These are phyloP conservation scores for Mallotus japonicus DNA, from an alignment of 441 rosid genomes.

Conservation along the genomic window DNA sequence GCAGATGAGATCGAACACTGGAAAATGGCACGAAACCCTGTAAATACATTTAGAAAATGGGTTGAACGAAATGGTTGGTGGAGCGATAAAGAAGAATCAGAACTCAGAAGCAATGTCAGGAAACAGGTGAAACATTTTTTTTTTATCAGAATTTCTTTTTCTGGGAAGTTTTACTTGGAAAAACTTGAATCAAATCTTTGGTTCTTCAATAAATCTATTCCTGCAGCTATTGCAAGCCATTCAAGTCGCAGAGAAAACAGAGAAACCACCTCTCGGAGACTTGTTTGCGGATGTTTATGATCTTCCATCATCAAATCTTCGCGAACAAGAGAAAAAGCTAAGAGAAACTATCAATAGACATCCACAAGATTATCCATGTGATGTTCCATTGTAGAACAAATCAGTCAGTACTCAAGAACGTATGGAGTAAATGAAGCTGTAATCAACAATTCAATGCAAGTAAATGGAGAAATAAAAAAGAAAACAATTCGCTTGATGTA, in stretches of 20 bases:
- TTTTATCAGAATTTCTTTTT: neutral
- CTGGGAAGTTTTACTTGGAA: no score
- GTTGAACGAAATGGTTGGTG: slow-evolving; percentile 74
- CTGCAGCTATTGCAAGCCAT: slow-evolving; percentile 65
- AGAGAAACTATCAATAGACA: slow-evolving; percentile 49
- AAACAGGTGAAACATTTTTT: slow-evolving; percentile 48
- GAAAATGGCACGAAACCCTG: slow-evolving; percentile 57
- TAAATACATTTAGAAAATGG: slow-evolving; percentile 73
- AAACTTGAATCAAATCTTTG: neutral
- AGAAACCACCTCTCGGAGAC: slow-evolving; percentile 58
- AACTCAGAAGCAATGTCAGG: slow-evolving; percentile 55
- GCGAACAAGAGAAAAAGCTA: slow-evolving; percentile 60
- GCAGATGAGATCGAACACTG: slow-evolving; percentile 69
- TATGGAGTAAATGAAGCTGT: no score
- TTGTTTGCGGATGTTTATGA: slow-evolving; percentile 80
- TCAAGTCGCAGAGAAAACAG: slow-evolving; percentile 61
- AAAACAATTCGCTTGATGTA: no score
- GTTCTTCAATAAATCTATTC: neutral
- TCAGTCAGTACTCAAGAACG: no score
- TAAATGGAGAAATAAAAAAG: no score
- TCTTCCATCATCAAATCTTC: slow-evolving; percentile 55
- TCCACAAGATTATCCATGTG: slow-evolving; percentile 69
- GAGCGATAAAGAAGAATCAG: slow-evolving; percentile 51
- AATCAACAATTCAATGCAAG: no score
- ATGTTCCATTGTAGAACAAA: slow-evolving; percentile 36